Percentiles rank a stretch among this genome's conserved stretches.
Evolutionary conservation across 371 early-diverging fungal genomes (phyloP).

Genomic region (Mucor sp.): DNA sequence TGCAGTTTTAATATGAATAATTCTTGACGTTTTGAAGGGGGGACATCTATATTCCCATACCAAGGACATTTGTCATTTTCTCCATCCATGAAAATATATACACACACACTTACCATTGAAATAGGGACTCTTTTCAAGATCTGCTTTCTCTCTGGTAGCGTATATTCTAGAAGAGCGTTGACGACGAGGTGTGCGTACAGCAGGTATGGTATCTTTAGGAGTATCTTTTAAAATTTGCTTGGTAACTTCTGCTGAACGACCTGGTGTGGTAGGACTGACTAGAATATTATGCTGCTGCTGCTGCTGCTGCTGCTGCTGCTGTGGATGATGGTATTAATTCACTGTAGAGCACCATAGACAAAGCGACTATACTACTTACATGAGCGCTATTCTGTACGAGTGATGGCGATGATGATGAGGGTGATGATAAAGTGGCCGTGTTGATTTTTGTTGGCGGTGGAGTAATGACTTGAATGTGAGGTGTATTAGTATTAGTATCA

Average conservation of each 20-base stretch:
- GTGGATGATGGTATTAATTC: background rate
- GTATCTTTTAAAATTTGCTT: slow-evolving; percentile 37
- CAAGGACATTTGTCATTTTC: background rate
- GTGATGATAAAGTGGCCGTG: background rate
- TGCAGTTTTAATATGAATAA: slow-evolving; percentile 85
- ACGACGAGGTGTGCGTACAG: slow-evolving; percentile 79
- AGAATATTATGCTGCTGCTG: background rate
- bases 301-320: background rate
- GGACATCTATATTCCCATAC: slow-evolving; percentile 65
- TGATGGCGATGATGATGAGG: background rate
- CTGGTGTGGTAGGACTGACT: slow-evolving; percentile 8
- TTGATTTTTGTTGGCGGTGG: background rate
- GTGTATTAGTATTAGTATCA: background rate
- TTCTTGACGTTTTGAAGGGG: slow-evolving; percentile 72
- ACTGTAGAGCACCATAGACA: slow-evolving; percentile 8
- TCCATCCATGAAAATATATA: too few species aligned
- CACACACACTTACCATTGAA: slow-evolving; percentile 69
- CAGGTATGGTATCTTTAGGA: slow-evolving; percentile 84
- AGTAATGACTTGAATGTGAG: background rate
- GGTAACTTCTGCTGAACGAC: slow-evolving; percentile 27
- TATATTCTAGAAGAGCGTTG: slow-evolving; percentile 84
- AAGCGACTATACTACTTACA: slow-evolving; percentile 3
- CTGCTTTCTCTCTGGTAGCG: slow-evolving; percentile 70
- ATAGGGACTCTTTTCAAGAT: slow-evolving; percentile 75
- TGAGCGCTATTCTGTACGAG: slow-evolving; percentile 2